These are phyloP conservation scores for Pezicula carpinea DNA, from an alignment of 2,329 filamentous ascomycete species.

Conservation along the genomic window DNA sequence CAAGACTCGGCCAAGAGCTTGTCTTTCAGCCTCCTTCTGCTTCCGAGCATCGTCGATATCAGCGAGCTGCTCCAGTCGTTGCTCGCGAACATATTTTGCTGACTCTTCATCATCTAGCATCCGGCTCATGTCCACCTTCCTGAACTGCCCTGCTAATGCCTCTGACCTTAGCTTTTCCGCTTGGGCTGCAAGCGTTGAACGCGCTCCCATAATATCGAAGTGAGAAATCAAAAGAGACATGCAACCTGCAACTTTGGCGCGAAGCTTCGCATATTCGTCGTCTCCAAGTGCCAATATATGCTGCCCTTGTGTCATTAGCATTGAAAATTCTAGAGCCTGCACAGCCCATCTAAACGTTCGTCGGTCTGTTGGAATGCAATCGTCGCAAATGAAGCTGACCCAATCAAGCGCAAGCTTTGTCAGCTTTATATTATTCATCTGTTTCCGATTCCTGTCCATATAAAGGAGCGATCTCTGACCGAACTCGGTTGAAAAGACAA, in stretches of 20 bases:
- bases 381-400: slow-evolving; percentile 97
- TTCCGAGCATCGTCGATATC: slow-evolving; percentile 75
- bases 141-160: slow-evolving; percentile 69
- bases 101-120: slow-evolving; percentile 82
- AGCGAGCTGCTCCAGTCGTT: slow-evolving; percentile 68
- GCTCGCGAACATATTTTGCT: slow-evolving; percentile 65
- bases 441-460: slow-evolving; percentile 90
- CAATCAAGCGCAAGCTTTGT: slow-evolving; percentile 92
- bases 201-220: slow-evolving; percentile 97
- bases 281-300: slow-evolving; percentile 90
- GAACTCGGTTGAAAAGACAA: slow-evolving; percentile 98
- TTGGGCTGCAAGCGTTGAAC: slow-evolving; percentile 88
- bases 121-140: slow-evolving; percentile 72
- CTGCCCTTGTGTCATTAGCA: slow-evolving; percentile 92
- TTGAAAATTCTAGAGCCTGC: slow-evolving; percentile 89
- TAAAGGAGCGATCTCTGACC: slow-evolving; percentile 90
- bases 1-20: slow-evolving; percentile 82
- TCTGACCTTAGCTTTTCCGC: slow-evolving; percentile 88
- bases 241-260: slow-evolving; percentile 88
- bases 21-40: slow-evolving; percentile 77
- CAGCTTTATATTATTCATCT: slow-evolving; percentile 96
- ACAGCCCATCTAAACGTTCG: slow-evolving; percentile 98
- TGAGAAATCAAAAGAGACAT: slow-evolving; percentile 97
- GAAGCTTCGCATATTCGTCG: slow-evolving; percentile 76
- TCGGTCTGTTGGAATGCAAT: slow-evolving; percentile 88